phyloP scores from a whole-genome alignment of 2,329 filamentous ascomycete genomes.

The Cordyceps tenuipes region DNA sequence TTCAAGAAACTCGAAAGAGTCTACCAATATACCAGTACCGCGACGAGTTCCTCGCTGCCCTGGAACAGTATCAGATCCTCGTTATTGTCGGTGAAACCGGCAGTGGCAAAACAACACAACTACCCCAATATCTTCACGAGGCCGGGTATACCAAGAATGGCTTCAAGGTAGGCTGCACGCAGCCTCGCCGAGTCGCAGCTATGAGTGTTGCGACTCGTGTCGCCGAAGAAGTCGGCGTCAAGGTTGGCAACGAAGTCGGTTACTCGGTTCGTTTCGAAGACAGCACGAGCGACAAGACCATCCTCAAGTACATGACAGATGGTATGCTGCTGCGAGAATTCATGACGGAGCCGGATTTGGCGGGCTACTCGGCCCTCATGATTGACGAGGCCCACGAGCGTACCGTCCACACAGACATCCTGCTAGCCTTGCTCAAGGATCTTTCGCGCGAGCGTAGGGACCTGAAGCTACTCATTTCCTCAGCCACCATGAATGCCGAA shows the following conservation, averaged over 20 bases:
- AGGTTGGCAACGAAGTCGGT: conserved; percentile 84
- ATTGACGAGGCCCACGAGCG: conserved; percentile 97
- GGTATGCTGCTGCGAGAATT: conserved; percentile 89
- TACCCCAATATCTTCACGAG: conserved; percentile 89
- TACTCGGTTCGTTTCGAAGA: conserved; percentile 96
- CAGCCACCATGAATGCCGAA: conserved; percentile 87
- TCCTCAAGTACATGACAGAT: conserved; percentile 95
- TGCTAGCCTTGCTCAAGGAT: conserved; percentile 83
- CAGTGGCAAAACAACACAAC: conserved; percentile 89
- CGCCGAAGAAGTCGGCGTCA: conserved; percentile 84
- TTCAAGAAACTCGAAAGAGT: conserved; percentile 85
- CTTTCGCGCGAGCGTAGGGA: conserved; percentile 75
- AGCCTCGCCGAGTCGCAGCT: conserved; percentile 88
- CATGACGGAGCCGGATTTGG: conserved; percentile 77
- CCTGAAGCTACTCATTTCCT: conserved; percentile 83
- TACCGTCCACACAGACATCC: conserved; percentile 82
- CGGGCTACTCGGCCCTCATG: conserved; percentile 80
- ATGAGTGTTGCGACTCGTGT: conserved; percentile 98
- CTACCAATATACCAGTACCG: conserved; percentile 85
- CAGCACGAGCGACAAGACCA: conserved; percentile 80
- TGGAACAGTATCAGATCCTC: conserved; percentile 78
- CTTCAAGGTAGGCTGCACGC: conserved; percentile 84
- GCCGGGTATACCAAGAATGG: conserved; percentile 80
- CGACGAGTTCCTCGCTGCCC: conserved; percentile 75
- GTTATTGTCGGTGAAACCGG: conserved; percentile 94